A percentile compares a stretch with the other conserved stretches of the same genome.
Conservation (phyloP, 257 asterid species). For the Hygrophila difformis region DNA sequence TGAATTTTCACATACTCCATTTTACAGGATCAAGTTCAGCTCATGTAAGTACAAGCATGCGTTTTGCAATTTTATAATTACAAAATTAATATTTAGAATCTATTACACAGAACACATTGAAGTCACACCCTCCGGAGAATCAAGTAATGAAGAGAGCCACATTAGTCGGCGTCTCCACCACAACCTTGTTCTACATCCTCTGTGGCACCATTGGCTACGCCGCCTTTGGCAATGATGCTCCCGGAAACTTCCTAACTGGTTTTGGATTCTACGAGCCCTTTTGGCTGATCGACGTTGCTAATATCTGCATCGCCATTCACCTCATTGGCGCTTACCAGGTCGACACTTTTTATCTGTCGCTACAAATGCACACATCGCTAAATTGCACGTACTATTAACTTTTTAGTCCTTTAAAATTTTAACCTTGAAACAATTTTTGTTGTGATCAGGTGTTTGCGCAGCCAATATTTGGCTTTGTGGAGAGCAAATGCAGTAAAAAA, state of each 20-base stretch:
- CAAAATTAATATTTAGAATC: no score
- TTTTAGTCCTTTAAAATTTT: no score
- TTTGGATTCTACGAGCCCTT: conserved; percentile 60
- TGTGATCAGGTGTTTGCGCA: conserved; percentile 40
- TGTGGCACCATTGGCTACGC: conserved; percentile 47
- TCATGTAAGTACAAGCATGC: no score
- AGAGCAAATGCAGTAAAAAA: conserved; percentile 16
- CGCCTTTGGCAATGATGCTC: conserved; percentile 52
- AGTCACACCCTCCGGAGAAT: conserved; percentile 40
- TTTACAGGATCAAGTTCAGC: no score
- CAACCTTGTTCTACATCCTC: conserved; percentile 41
- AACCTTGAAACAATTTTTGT: neutral
- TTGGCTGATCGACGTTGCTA: conserved; percentile 55
- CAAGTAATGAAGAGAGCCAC: conserved; percentile 51
- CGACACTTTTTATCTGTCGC: no score
- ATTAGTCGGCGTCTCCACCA: conserved; percentile 28
- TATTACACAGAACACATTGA: conserved; percentile 34
- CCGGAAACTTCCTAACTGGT: conserved; percentile 56
- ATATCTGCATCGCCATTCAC: conserved; percentile 49
- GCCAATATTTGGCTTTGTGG: conserved; percentile 47
- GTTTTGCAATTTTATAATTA: no score
- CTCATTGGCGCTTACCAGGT: conserved; percentile 64
- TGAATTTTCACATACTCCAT: no score
- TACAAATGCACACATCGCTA: no score
- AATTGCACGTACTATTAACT: no score